Conservation (phyloP, 345 rosid genomes). For the Eucalyptus curtisii region DNA sequence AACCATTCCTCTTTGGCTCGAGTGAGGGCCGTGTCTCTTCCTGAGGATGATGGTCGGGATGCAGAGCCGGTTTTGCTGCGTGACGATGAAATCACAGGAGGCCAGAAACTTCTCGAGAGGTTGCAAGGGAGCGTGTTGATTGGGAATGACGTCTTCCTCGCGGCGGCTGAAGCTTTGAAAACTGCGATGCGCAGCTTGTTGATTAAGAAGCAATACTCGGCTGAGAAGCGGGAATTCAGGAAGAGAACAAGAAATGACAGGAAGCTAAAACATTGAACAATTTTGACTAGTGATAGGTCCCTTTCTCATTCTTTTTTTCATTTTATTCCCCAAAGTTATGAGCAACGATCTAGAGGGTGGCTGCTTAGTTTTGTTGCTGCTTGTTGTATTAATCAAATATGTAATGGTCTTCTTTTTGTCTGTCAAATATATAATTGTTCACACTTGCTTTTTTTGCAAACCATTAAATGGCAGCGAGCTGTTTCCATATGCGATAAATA, state of each 20-base stretch:
- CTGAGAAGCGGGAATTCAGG: slow-evolving; percentile 64
- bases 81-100: slow-evolving; percentile 53
- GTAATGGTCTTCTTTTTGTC: neutral
- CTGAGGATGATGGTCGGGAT: slow-evolving; percentile 31
- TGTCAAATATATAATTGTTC: neutral
- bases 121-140: slow-evolving; percentile 49
- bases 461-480: neutral
- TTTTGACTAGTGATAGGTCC: neutral
- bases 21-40: slow-evolving; percentile 31
- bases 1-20: slow-evolving; percentile 34
- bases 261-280: slow-evolving; percentile 30
- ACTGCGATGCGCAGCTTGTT: slow-evolving; percentile 63
- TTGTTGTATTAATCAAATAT: neutral
- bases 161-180: slow-evolving; percentile 76
- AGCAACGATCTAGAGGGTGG: neutral
- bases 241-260: slow-evolving; percentile 82
- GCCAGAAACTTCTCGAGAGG: slow-evolving; percentile 41
- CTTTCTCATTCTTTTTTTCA: neutral
- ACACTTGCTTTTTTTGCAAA: neutral
- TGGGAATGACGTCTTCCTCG: slow-evolving; percentile 44
- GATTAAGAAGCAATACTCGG: slow-evolving; percentile 79
- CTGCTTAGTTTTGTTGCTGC: neutral
- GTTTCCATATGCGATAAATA: neutral
- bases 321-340: neutral
- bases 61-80: slow-evolving; percentile 15